Evolutionary conservation across 257 asterid species (phyloP).

Genomic region (Striga asiatica): DNA sequence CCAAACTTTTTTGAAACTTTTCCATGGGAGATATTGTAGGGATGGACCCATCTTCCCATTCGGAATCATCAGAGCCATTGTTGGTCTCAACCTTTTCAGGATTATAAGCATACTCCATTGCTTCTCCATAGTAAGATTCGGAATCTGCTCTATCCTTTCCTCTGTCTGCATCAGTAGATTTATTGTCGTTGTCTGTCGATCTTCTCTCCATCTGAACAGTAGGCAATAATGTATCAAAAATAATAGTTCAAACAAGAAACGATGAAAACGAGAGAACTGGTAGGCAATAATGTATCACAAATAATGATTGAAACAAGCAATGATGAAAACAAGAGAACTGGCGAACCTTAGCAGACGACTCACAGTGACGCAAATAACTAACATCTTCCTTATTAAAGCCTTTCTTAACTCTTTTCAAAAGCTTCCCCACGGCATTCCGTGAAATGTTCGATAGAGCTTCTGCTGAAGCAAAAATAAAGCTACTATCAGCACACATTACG

Average conservation of each 20-base stretch:
- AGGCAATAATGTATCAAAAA: neutral
- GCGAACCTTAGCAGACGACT: constrained; percentile 33
- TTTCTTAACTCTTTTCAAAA: constrained; percentile 50
- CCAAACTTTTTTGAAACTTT: constrained; percentile 27
- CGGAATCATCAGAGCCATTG: constrained; percentile 39
- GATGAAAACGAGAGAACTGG: constrained; percentile 7
- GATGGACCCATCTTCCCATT: constrained; percentile 83
- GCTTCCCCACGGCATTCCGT: constrained; percentile 55
- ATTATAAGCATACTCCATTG: constrained; percentile 20
- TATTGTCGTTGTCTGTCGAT: constrained; percentile 15
- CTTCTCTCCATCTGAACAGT: constrained; percentile 32
- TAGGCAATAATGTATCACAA: neutral
- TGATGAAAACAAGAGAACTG: constrained; percentile 6
- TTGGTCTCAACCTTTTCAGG: constrained; percentile 28
- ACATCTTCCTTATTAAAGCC: constrained; percentile 45
- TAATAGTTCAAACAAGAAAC: neutral
- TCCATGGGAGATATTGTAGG: constrained; percentile 25
- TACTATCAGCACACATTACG: neutral
- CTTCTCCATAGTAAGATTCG: constrained; percentile 26
- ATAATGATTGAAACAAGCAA: neutral
- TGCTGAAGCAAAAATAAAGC: constrained; percentile 24
- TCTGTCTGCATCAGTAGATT: neutral
- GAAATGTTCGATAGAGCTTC: constrained; percentile 65
- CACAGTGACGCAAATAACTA: constrained; percentile 38
- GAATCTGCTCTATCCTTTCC: constrained; percentile 18